These are phyloP conservation scores for Fusarium tricinctum DNA, from an alignment of 2,329 filamentous ascomycete species.

Conservation along the genomic window DNA sequence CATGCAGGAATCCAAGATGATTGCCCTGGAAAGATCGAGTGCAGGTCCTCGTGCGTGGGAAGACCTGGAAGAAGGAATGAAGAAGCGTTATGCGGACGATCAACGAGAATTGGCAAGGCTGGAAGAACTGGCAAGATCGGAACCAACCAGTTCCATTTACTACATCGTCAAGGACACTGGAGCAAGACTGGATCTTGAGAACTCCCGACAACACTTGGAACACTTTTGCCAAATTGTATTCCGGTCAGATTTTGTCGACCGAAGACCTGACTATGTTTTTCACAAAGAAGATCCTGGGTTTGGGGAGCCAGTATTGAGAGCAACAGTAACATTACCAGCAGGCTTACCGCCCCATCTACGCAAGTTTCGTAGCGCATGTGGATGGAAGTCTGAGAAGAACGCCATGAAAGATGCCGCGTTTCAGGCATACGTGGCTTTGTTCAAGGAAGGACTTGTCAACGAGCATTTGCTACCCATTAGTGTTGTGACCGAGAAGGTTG, in stretches of 20 bases:
- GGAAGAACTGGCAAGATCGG: conserved; percentile 62
- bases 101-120: conserved; percentile 64
- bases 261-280: conserved; percentile 76
- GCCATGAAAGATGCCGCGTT: conserved; percentile 88
- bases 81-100: conserved; percentile 75
- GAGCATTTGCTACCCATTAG: conserved; percentile 80
- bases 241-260: conserved; percentile 71
- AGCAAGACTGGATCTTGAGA: conserved; percentile 78
- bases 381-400: conserved; percentile 79
- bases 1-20: conserved; percentile 64
- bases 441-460: conserved; percentile 79
- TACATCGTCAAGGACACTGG: conserved; percentile 62
- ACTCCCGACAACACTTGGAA: conserved; percentile 80
- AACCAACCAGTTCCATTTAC: conserved; percentile 40
- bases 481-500: conserved; percentile 57
- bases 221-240: conserved; percentile 82
- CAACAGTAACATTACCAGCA: conserved; percentile 78
- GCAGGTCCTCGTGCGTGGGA: conserved; percentile 68
- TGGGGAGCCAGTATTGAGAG: conserved; percentile 58
- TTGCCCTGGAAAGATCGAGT: conserved; percentile 56
- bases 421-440: conserved; percentile 79
- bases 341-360: conserved; percentile 69
- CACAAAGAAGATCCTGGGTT: conserved; percentile 48
- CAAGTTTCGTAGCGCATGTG: conserved; percentile 36
- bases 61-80: conserved; percentile 79